Evolutionary conservation across 169 alveolate species (phyloP).

Genomic region (Cyclospora cayetanensis): DNA sequence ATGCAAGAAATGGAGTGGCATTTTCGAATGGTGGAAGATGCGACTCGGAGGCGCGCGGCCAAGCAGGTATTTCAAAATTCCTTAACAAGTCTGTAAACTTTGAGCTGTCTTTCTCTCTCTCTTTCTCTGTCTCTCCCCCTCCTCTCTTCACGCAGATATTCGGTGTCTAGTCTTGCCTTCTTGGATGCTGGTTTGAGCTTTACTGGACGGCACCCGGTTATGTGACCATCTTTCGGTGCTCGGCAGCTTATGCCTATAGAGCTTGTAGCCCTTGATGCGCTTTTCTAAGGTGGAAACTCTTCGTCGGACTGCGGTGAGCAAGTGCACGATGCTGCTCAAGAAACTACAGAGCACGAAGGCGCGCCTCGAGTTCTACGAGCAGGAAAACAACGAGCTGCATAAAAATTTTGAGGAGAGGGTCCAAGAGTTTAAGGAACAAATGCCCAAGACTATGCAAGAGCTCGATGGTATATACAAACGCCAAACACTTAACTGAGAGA

Average conservation of each 20-base stretch:
- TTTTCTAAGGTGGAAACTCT: background rate
- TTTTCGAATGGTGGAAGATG: constrained; percentile 33
- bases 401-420: background rate
- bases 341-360: background rate
- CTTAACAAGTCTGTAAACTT: background rate
- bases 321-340: background rate
- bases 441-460: constrained; percentile 45
- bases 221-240: background rate
- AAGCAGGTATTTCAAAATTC: no score
- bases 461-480: constrained; percentile 40
- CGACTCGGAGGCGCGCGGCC: background rate
- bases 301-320: background rate
- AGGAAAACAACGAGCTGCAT: constrained; percentile 13
- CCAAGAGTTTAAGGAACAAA: constrained; percentile 39
- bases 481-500: background rate
- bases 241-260: no score
- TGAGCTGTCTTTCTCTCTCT: background rate
- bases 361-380: constrained; percentile 20
- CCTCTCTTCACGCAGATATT: background rate
- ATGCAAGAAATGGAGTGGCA: constrained; percentile 35
- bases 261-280: no score
- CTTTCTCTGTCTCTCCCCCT: background rate
- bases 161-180: background rate
- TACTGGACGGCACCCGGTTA: background rate
- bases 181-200: background rate